phyloP scores from a whole-genome alignment of 352 stramenopile genomes.

The Globisporangium solare region DNA sequence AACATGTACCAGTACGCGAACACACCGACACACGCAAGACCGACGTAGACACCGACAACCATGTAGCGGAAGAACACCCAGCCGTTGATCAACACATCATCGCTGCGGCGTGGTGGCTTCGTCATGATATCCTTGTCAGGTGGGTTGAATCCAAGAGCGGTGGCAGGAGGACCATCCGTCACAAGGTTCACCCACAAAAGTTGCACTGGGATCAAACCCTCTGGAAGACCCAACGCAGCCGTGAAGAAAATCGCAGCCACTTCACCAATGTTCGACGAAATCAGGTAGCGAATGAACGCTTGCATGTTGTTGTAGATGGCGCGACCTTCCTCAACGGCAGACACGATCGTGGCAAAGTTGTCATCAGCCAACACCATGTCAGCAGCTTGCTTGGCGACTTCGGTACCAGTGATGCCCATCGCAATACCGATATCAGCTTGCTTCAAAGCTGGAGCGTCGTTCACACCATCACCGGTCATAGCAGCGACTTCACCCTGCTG shows the following conservation, averaged over 20 bases:
- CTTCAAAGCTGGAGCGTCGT: conserved; percentile 97
- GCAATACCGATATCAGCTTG: conserved; percentile 97
- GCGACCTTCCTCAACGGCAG: conserved; percentile 80
- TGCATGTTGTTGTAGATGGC: conserved; percentile 97
- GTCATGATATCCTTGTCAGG: conserved; percentile 97
- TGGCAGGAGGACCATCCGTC: conserved; percentile 98
- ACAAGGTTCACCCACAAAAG: conserved; percentile 99
- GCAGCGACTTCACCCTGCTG: conserved; percentile 91
- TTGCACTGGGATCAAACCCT: conserved; percentile 98
- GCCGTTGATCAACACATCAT: conserved; percentile 97
- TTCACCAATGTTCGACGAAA: conserved; percentile 99
- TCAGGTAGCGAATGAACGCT: conserved; percentile 99
- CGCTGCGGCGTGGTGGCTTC: conserved; percentile 90
- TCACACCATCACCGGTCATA: conserved; percentile 99
- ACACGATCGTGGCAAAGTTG: conserved; percentile 99
- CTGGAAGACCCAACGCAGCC: conserved; percentile 93
- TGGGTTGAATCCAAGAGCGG: conserved; percentile 98
- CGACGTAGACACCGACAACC: conserved; percentile 93
- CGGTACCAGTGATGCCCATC: conserved; percentile 98
- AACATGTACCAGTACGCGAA: conserved; percentile 95
- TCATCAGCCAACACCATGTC: conserved; percentile 99
- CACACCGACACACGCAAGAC: conserved; percentile 87
- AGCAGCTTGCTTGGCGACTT: conserved; percentile 96
- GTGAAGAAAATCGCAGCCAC: conserved; percentile 99
- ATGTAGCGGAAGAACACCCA: conserved; percentile 98